These are phyloP conservation scores for Diplodia scrobiculata DNA, from an alignment of 2,329 filamentous ascomycete genomes.

Conservation along the genomic window DNA sequence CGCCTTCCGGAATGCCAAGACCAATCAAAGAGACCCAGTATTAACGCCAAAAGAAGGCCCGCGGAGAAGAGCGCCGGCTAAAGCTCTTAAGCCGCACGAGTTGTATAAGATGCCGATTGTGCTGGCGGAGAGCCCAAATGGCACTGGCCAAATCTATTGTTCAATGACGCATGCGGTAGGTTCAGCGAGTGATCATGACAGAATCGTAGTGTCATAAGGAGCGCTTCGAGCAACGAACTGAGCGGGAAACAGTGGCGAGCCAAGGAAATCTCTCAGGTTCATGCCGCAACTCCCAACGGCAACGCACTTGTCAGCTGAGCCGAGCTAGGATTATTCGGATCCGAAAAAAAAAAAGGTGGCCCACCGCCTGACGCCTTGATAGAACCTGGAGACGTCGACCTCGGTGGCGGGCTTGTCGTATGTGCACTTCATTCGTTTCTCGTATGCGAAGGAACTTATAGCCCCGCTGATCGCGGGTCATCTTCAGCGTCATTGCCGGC, in stretches of 20 bases:
- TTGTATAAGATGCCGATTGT: neutral
- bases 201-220: too few relatives aligned
- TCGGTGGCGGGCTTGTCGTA: neutral
- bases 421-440: neutral
- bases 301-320: neutral
- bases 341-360: neutral
- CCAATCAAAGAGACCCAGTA: neutral
- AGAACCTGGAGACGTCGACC: neutral
- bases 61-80: neutral
- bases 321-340: neutral
- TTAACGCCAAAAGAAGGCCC: conserved; percentile 5
- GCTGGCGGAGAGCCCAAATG: neutral
- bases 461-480: neutral
- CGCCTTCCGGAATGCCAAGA: conserved; percentile 6
- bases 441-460: neutral
- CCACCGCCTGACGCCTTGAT: neutral
- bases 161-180: neutral
- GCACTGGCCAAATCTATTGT: neutral
- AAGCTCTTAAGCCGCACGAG: neutral
- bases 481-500: conserved; percentile 19
- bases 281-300: too few relatives aligned
- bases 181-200: neutral
- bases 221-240: too few relatives aligned
- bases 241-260: too few relatives aligned
- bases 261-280: too few relatives aligned